These are phyloP conservation scores for Lentinula sp. DNA, from an alignment of 768 basidiomycete species.

Conservation along the genomic window DNA sequence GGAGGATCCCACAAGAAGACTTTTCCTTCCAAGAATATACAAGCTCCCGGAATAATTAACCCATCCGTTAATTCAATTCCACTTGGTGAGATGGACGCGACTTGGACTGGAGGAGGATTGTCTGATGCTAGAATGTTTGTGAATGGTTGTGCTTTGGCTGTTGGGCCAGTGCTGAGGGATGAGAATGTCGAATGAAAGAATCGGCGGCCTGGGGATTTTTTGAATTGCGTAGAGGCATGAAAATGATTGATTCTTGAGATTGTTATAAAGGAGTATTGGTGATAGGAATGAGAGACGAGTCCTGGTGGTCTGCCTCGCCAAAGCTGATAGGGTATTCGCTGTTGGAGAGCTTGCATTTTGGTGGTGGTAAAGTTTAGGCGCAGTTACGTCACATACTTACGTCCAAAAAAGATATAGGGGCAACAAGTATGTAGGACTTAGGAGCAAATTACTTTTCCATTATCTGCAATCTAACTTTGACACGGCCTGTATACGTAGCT, in stretches of 20 bases:
- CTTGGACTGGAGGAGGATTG: conserved; percentile 63
- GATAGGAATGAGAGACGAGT: not conserved
- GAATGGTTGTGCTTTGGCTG: conserved; percentile 24
- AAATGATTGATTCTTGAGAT: not conserved
- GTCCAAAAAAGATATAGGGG: too few relatives aligned
- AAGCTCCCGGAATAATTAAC: conserved; percentile 67
- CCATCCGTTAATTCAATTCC: conserved; percentile 78
- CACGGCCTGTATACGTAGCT: too few relatives aligned
- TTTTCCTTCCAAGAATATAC: conserved; percentile 80
- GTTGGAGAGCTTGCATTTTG: not conserved
- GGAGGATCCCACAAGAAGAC: conserved; percentile 91
- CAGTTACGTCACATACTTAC: not conserved
- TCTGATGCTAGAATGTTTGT: conserved; percentile 74
- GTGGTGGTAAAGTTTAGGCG: not conserved
- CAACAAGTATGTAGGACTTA: too few relatives aligned
- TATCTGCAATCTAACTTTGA: too few relatives aligned
- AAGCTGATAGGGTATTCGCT: not conserved
- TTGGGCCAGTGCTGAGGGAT: not conserved
- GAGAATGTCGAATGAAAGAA: not conserved
- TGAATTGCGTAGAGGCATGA: not conserved
- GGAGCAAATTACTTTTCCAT: too few relatives aligned
- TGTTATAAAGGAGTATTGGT: not conserved
- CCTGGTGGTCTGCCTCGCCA: not conserved
- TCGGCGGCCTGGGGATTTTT: not conserved
- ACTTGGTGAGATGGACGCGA: conserved; percentile 52